Base-by-base conservation (phyloP, 2,329 filamentous ascomycete genomes). In the Colletotrichum musicola region DNA sequence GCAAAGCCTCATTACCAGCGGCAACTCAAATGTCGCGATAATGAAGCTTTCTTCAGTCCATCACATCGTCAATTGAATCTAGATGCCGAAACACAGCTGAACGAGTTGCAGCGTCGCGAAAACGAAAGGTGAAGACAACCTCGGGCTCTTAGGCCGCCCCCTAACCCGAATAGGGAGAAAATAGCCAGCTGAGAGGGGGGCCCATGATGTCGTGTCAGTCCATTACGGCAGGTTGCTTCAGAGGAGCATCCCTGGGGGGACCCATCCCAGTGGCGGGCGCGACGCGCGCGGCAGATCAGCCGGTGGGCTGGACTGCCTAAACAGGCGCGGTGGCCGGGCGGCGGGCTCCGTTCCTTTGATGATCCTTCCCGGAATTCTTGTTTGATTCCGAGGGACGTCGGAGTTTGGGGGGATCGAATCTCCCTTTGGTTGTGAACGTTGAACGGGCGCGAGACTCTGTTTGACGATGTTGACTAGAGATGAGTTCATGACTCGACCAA, bases 261-360 rank as follows among this genome's bases (percentile, higher is more conserved):
- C 49, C 40, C 27, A 9, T 30, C 27, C 27, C 51, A 57, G 59
- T 67, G 59, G 59, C 46, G 64, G 57, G 51, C 63, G 27, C 35
- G 16, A 25, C 53, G 64, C 64, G 64, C 59, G 51, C 59, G 59
- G 64, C 59, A 67, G 59, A 67, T 67, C 64, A 53, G 35, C 61
- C 25, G 53, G 64, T 56, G 58, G 51, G 51, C 44, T 20, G 47
- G 27, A 18, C 59, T 63, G 35, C 59, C 64, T 53, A 58, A 63
- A 63, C 16, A 50, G 64, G 64, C 51, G 51, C 64, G 53, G 64
- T 67, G 22, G 25, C 64, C 64, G 59, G 30, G 64, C 46, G 58
- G 27, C 35, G 18, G 22, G 38, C 27, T 63, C 64, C 64, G 60
- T 42, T 35, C 42, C 13, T 22, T 30, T 53, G 60, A 64, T 46